Evolutionary conservation across 495 filamentous ascomycete species (phyloP).

Genomic region (Usnea hakonensis): DNA sequence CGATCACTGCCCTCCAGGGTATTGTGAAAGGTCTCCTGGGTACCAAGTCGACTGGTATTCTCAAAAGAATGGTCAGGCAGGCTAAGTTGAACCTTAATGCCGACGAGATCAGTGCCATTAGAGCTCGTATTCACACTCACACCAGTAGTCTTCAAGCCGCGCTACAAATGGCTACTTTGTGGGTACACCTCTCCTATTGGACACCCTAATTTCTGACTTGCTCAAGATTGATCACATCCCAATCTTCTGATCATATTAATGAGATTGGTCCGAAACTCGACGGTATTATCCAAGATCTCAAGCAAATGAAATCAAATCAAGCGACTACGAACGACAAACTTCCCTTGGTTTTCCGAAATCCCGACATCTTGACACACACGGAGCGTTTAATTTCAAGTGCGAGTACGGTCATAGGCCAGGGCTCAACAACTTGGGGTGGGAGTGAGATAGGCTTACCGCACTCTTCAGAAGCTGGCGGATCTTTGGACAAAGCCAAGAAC

Average conservation of each 20-base stretch:
- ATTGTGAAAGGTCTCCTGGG: background rate
- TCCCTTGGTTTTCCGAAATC: background rate
- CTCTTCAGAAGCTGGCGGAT: background rate
- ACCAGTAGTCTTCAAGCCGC: background rate
- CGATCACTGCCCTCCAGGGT: background rate
- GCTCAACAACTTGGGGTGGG: background rate
- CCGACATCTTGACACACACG: background rate
- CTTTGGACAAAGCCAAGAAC: background rate
- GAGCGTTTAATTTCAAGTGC: background rate
- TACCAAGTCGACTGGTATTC: too few species aligned
- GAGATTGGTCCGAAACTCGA: background rate
- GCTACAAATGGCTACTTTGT: background rate
- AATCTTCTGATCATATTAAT: background rate
- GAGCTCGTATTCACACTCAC: background rate
- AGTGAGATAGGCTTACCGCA: background rate
- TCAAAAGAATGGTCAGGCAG: background rate
- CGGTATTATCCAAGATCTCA: background rate
- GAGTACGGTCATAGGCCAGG: background rate
- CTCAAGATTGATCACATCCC: background rate
- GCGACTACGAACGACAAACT: background rate
- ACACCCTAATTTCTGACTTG: too few species aligned
- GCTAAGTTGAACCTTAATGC: background rate
- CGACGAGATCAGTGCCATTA: background rate
- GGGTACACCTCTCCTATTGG: background rate
- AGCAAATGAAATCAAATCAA: background rate